Conservation (phyloP, 108 stramenopile genomes). For the Nannochloropsis oceanica region DNA sequence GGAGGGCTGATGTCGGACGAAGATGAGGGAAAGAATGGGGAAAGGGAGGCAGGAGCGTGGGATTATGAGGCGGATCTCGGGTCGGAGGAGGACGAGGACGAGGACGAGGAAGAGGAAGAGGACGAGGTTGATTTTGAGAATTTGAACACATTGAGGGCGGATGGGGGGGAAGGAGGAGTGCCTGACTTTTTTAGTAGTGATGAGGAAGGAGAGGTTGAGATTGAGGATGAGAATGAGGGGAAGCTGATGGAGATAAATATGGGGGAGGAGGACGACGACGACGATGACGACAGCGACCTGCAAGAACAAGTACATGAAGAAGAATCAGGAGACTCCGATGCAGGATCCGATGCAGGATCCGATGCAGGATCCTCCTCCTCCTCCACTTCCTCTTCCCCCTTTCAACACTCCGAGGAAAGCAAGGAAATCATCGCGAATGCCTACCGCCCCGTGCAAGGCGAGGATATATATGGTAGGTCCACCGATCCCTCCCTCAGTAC, state of each 20-base stretch:
- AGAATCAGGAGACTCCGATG: not conserved
- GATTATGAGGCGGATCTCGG: not conserved
- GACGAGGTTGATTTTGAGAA: not conserved
- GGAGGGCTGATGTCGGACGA: not conserved
- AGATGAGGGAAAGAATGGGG: not conserved
- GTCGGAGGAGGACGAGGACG: not conserved
- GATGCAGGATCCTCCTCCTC: not conserved
- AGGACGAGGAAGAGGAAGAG: not conserved
- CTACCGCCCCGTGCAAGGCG: slow-evolving; percentile 61
- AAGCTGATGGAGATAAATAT: not conserved
- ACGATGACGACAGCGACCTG: not conserved
- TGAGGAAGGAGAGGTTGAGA: not conserved
- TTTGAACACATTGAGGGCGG: not conserved
- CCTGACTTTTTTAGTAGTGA: not conserved
- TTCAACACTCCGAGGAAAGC: not conserved
- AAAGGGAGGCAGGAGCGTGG: not conserved
- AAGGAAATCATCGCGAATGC: slow-evolving; percentile 9
- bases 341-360: slow-evolving; percentile 11
- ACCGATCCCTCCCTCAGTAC: slow-evolving; percentile 35
- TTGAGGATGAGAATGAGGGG: slow-evolving; percentile 9
- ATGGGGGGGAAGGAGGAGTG: not conserved
- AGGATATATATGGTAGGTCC: slow-evolving; percentile 82
- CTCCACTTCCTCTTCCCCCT: not conserved
- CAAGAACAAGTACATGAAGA: not conserved
- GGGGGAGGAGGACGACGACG: not conserved